Evolutionary conservation across 352 stramenopile genomes (phyloP), one percentile per base, ranked within the genome.

Genomic region (Globisporangium barbulae): DNA sequence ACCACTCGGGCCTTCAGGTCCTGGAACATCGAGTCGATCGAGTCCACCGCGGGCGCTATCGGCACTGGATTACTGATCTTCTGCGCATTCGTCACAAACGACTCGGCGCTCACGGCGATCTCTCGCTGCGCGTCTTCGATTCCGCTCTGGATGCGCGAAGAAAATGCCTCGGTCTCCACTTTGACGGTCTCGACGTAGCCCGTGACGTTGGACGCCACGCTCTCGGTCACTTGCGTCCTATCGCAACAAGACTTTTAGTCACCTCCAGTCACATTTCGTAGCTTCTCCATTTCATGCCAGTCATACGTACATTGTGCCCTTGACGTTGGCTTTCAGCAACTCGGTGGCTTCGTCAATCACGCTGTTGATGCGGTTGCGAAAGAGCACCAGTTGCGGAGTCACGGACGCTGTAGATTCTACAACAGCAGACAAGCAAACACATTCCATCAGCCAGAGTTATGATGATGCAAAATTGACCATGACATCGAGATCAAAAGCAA

Each of bases 151-250:
- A 90, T 64, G 25, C 74, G 73, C 30, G 57, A 65, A 33, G 71
- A 70, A 30, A 87, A 57, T 5, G 71, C 65, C 59, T 86, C 72
- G 0, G 80, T 80, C 45, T 89, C 79, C 44, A 73, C 72, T 58
- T 89, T 88, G 42, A 93, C 69, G 5, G 71, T 77, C 30, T 81
- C 72, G 6, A 90, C 77, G 52, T 82, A 85, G 21, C 71, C 68
- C 50, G 81, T 73, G 8, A 91, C 73, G 37, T 81, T 87, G 19
- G 77, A 73, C 2, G 73, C 70, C 22, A 90, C 80, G 31, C 68
- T 73, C 53, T 75, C 79, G 1, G 78, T 87, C 12, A 89, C 74
- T 65, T 85, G 81, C 8, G 74, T 82, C 13, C 78, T 88, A 30
- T 64, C 31, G 15, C 17, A 54, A 22, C 22, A 30, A 54, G 15